Evolutionary conservation across 2,329 filamentous ascomycete genomes (phyloP).

Genomic region (Neocucurbitaria cava): DNA sequence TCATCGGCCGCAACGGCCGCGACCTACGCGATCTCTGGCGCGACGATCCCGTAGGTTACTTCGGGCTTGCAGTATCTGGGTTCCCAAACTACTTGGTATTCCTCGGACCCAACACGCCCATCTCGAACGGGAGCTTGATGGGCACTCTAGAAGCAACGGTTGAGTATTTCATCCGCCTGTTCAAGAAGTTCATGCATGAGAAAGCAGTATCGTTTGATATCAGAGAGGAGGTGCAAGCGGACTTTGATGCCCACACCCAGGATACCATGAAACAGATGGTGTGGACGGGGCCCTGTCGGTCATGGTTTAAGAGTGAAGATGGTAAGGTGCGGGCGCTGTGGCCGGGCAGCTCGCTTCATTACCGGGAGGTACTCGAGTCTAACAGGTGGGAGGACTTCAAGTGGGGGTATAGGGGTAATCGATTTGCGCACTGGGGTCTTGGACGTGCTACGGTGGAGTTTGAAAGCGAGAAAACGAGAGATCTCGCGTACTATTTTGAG

Average conservation of each 20-base stretch:
- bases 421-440: slow-evolving; percentile 1
- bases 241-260: slow-evolving; percentile 32
- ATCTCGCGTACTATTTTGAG: not conserved
- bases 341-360: slow-evolving; percentile 8
- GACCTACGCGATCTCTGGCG: slow-evolving; percentile 9
- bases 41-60: slow-evolving; percentile 7
- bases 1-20: slow-evolving; percentile 3
- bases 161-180: not conserved
- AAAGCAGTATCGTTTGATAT: not conserved
- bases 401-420: slow-evolving; percentile 1
- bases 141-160: slow-evolving; percentile 1
- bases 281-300: not conserved
- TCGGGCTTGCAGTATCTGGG: slow-evolving; percentile 8
- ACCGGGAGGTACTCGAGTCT: slow-evolving; percentile 5
- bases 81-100: slow-evolving; percentile 15
- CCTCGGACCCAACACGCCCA: slow-evolving; percentile 14
- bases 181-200: not conserved
- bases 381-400: slow-evolving; percentile 7
- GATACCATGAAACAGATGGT: not conserved
- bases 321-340: slow-evolving; percentile 6
- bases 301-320: not conserved
- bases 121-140: slow-evolving; percentile 15
- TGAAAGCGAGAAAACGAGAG: not conserved
- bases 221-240: not conserved
- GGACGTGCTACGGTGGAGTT: not conserved